Base-by-base conservation (phyloP, 768 basidiomycete genomes). In the Asterophora parasitica region DNA sequence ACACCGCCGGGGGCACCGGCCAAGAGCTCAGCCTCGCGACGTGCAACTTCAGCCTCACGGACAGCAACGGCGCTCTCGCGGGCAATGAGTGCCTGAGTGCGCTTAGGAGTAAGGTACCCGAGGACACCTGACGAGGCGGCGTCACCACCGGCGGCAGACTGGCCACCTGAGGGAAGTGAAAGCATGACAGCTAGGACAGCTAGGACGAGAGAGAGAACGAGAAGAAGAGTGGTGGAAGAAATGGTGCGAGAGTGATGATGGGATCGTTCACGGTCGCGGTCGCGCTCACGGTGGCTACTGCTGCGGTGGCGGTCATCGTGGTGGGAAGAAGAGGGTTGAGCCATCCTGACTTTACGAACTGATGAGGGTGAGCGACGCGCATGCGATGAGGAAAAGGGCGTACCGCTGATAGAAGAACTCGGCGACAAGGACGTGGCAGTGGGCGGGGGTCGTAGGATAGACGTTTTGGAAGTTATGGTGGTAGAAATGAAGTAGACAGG, bases 121-220 rank as follows among this genome's bases (percentile, higher is more conserved):
- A 82, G 78, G 30, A 90, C 75, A 15, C 85, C 83, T 8, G 73
- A 69, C 4, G 70, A 60, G 11, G 76, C 61, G 1, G 71, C 71
- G 0, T 70, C 64, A 17, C 69, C 64, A 33, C 71, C 27, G 0
- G 62, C 54, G 15, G 68, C 49, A n/a, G 67, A 54, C 38, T 69
- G 69, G 36, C 74, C 70, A 0, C 23, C 23, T 23, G 82, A 81
- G 1, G 90, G 90, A 4, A 92, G 75, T 2, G 90, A 90, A 19
- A 92, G 80, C 88, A 92, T 91, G 58, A 92, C 82, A 4, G 90
- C 89, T n/a, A 92, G 76, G 17, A 91, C 88, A 30, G 89, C 90
- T 20, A 92, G 74, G 41, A 92, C 80, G 28, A 92, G 82, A 9
- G 90, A 92, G 34, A 92, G 76, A 42, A 92, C 85, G 28, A 92